Evolutionary conservation across 2,329 filamentous ascomycete genomes (phyloP), one percentile per base, ranked within the genome.

Genomic region (Metarhizium guizhouense): DNA sequence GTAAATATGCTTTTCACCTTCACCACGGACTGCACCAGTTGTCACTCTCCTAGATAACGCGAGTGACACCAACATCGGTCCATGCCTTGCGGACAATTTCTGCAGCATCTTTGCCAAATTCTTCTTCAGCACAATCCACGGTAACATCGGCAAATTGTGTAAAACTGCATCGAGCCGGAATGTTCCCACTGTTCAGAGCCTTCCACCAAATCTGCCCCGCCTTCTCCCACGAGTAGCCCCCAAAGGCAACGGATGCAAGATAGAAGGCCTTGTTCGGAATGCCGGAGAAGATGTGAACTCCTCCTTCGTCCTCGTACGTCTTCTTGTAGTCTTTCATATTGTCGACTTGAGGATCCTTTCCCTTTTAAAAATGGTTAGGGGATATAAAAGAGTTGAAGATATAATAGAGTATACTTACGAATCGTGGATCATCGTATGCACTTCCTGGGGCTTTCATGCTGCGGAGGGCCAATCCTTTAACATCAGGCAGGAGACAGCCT

Each of bases 201-300:
- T 74, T 72, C 76, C 77, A 80, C 77, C 76, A 80, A 56, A 79
- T 76, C 59, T 75, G 72, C 13, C 77, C 77, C 8, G 76, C 76
- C 66, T 77, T 78, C 61, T 80, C 77, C 75, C 75, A 83, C 4
- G 75, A 75, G 62, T 74, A 77, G 5, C 80, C 79, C 14, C 78
- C 79, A 59, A 82, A 74, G 2, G 67, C 71, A 4, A 70, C 64
- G 2, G 77, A 67, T 11, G 68, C 72, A 10, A 79, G 72, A 60
- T 80, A 80, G 59, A 83, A 83, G 2, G 79, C 80, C 58, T 74
- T 73, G 68, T 83, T 83, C 2, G 79, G 80, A 48, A 83, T 82
- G 6, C 80, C 80, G 6, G 78, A 81, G 65, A 74, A 80, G 51
- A 78, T 67, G 64, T 83, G 79, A 3, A 82, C 78, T 36, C 80